Evolutionary conservation across 2,329 filamentous ascomycete genomes (phyloP).

Genomic region (Apiospora marii): DNA sequence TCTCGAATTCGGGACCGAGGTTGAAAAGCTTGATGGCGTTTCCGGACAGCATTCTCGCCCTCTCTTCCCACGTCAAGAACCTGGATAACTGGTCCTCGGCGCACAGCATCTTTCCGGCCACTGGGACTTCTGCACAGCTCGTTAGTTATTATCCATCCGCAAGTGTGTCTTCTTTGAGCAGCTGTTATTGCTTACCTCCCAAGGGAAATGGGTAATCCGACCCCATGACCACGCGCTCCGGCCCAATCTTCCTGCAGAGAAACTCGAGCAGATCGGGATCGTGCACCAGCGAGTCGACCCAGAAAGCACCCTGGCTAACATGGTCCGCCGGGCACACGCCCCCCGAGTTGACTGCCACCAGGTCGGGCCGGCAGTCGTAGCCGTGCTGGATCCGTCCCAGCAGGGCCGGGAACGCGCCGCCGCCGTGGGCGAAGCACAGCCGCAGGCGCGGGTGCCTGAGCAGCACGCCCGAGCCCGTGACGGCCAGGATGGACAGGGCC

Average conservation of each 20-base stretch:
- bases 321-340: constrained; percentile 42
- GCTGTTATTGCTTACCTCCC: constrained; percentile 32
- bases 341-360: constrained; percentile 41
- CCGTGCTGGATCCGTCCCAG: constrained; percentile 46
- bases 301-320: constrained; percentile 39
- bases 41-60: constrained; percentile 41
- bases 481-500: constrained; percentile 43
- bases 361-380: constrained; percentile 45
- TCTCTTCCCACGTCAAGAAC: constrained; percentile 43
- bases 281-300: constrained; percentile 46
- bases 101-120: constrained; percentile 44
- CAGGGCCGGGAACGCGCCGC: constrained; percentile 45
- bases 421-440: constrained; percentile 46
- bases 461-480: constrained; percentile 42
- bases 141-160: background rate
- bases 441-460: constrained; percentile 41
- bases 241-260: constrained; percentile 43
- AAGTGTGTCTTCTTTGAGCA: background rate
- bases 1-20: constrained; percentile 38
- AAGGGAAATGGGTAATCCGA: constrained; percentile 48
- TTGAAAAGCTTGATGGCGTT: constrained; percentile 45
- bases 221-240: constrained; percentile 42
- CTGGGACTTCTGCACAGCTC: constrained; percentile 38
- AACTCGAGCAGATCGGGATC: constrained; percentile 46
- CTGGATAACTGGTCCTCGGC: constrained; percentile 36